Evolutionary conservation across 345 rosid genomes (phyloP).

Genomic region (Luvunga scandens): DNA sequence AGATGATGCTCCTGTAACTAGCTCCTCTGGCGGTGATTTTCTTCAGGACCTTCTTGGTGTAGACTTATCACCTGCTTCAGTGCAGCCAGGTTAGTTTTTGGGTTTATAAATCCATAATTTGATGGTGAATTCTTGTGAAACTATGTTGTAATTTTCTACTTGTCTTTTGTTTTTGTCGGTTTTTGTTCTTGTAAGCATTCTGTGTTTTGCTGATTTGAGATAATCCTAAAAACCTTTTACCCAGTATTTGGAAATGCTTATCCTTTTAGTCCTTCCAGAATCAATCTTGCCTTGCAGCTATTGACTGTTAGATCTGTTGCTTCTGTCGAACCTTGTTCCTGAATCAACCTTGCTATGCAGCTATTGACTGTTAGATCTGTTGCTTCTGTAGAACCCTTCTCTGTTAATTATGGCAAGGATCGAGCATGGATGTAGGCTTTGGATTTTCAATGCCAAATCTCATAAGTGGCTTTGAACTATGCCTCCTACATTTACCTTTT

Average conservation of each 20-base stretch:
- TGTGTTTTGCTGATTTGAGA: constrained; percentile 2
- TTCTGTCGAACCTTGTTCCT: background rate
- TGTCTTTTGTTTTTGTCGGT: background rate
- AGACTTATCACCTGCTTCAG: constrained; percentile 59
- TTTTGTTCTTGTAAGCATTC: background rate
- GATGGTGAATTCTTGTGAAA: constrained; percentile 3
- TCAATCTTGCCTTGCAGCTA: background rate
- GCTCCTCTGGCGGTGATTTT: constrained; percentile 79
- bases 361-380: background rate
- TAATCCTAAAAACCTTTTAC: background rate
- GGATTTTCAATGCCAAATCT: background rate
- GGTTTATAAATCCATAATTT: background rate
- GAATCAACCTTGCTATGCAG: background rate
- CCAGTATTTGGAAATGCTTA: background rate
- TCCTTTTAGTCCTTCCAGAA: background rate
- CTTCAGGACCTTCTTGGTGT: constrained; percentile 93
- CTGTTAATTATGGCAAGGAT: constrained; percentile 4
- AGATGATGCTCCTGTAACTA: constrained; percentile 72
- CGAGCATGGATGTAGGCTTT: background rate
- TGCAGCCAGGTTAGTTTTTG: constrained; percentile 59
- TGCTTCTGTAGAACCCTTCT: background rate
- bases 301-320: background rate
- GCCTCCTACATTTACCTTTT: background rate
- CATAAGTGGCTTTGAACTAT: background rate
- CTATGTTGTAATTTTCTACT: background rate